phyloP scores from a whole-genome alignment of 1,284 basidiomycete species.

The Apiotrichum veenhuisii region DNA sequence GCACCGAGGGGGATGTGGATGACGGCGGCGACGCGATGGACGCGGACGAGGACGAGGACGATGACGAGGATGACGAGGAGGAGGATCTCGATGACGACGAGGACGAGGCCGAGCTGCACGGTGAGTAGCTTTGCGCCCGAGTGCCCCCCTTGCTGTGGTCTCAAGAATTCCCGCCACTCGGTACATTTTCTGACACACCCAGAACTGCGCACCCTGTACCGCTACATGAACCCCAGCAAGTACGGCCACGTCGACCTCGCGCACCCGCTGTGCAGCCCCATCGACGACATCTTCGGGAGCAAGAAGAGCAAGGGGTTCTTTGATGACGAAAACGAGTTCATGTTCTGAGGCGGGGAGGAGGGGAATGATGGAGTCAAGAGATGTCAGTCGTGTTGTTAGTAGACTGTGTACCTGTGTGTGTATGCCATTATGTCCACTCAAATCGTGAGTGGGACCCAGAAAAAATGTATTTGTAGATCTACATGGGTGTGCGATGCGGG shows the following conservation, averaged over 20 bases:
- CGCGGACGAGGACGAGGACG: neutral
- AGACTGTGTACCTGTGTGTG: too few relatives aligned
- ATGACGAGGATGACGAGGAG: neutral
- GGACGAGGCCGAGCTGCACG: neutral
- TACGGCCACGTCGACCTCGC: neutral
- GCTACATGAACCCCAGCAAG: neutral
- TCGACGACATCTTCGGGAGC: neutral
- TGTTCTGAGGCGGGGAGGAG: neutral
- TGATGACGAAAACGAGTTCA: neutral
- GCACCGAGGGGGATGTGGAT: too few relatives aligned
- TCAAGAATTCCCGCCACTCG: neutral
- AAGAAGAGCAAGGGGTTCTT: neutral
- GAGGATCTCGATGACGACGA: neutral
- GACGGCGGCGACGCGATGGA: neutral
- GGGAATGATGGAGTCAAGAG: neutral
- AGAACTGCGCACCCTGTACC: neutral
- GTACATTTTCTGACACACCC: neutral
- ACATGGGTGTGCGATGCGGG: too few relatives aligned
- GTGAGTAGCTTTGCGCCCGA: neutral
- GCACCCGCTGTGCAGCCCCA: conserved; percentile 2
- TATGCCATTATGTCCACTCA: too few relatives aligned
- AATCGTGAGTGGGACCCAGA: too few relatives aligned
- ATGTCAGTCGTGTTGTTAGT: neutral
- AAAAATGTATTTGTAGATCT: too few relatives aligned
- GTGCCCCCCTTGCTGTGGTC: neutral